Evolutionary conservation across 805 yeast species (phyloP).

Genomic region (Wickerhamomyces pijperi): DNA sequence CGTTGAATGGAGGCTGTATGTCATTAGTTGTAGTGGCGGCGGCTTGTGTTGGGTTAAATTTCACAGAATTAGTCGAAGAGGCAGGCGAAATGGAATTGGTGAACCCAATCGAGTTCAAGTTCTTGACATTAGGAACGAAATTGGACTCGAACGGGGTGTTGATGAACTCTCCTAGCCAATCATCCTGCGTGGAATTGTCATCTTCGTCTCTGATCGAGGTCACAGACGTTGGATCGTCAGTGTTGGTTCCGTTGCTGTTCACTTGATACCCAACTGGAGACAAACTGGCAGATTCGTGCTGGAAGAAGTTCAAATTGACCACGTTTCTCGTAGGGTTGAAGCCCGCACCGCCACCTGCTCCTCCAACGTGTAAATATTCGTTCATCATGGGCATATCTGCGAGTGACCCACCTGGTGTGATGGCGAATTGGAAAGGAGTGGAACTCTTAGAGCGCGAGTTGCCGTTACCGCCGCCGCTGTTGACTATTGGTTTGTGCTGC

Average conservation of each 20-base stretch:
- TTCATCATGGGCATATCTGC: slow-evolving; percentile 24
- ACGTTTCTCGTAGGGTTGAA: slow-evolving; percentile 14
- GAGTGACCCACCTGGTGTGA: slow-evolving; percentile 17
- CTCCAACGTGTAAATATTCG: slow-evolving; percentile 28
- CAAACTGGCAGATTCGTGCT: too few relatives aligned
- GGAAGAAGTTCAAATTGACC: slow-evolving; percentile 11
- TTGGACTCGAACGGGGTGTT: slow-evolving; percentile 54
- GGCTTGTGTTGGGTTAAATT: background rate
- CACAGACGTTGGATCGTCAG: background rate
- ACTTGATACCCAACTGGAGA: background rate
- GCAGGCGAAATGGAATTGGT: slow-evolving; percentile 13
- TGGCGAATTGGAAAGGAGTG: slow-evolving; percentile 15
- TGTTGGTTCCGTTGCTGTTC: background rate
- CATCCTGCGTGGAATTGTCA: slow-evolving; percentile 22
- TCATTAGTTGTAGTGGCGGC: too few relatives aligned
- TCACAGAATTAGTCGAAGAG: slow-evolving; percentile 2
- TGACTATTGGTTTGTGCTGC: background rate
- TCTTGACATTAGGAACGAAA: slow-evolving; percentile 29
- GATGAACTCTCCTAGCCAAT: slow-evolving; percentile 64
- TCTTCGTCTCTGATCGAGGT: too few relatives aligned
- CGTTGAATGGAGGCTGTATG: too few relatives aligned
- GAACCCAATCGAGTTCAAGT: slow-evolving; percentile 52
- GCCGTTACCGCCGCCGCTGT: slow-evolving; percentile 2
- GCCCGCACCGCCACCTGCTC: slow-evolving; percentile 31
- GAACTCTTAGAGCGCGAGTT: slow-evolving; percentile 7